Conservation (phyloP, 2,329 filamentous ascomycete genomes). For the Clarireedia paspali region DNA sequence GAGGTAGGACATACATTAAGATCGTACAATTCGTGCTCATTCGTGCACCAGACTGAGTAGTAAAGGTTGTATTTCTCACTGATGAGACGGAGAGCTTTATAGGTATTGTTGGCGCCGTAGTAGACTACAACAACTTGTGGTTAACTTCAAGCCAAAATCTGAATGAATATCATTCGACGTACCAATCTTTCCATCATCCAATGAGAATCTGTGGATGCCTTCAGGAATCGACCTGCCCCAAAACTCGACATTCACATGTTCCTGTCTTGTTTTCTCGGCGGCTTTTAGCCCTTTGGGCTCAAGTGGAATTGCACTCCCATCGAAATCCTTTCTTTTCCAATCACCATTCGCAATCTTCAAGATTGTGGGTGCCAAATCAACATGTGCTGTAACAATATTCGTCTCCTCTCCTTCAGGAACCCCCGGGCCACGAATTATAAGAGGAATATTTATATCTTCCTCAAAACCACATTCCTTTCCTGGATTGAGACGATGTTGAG, state of each 20-base stretch:
- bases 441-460: slow-evolving; percentile 43
- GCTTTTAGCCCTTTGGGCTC: slow-evolving; percentile 14
- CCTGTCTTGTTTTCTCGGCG: slow-evolving; percentile 28
- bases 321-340: slow-evolving; percentile 37
- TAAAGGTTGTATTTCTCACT: slow-evolving; percentile 48
- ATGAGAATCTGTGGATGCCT: slow-evolving; percentile 20
- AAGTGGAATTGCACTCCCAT: slow-evolving; percentile 38
- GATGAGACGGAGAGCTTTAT: slow-evolving; percentile 40
- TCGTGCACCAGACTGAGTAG: slow-evolving; percentile 63
- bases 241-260: slow-evolving; percentile 42
- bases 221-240: slow-evolving; percentile 32
- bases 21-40: slow-evolving; percentile 60
- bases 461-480: slow-evolving; percentile 45
- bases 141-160: background rate
- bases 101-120: slow-evolving; percentile 37
- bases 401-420: slow-evolving; percentile 35
- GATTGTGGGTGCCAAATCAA: slow-evolving; percentile 43
- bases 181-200: slow-evolving; percentile 23
- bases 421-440: slow-evolving; percentile 52
- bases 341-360: slow-evolving; percentile 32
- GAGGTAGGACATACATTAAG: slow-evolving; percentile 38
- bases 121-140: slow-evolving; percentile 5
- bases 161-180: background rate
- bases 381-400: slow-evolving; percentile 44
- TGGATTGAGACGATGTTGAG: slow-evolving; percentile 42